Evolutionary conservation across 805 yeast species (phyloP).

Genomic region (Candida morakotiae): DNA sequence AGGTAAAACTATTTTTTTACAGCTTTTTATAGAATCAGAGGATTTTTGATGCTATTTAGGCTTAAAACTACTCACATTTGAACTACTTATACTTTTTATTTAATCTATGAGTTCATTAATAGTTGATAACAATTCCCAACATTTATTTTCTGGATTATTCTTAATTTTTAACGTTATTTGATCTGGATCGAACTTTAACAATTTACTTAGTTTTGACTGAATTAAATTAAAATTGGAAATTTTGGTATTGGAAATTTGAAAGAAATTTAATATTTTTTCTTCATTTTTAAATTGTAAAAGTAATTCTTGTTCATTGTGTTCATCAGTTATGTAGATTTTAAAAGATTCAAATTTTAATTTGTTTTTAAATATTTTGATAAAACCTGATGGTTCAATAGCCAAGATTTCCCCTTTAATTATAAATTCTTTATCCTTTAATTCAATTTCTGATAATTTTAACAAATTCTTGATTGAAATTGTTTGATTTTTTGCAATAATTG

Average conservation of each 20-base stretch:
- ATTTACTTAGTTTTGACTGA: slow-evolving; percentile 5
- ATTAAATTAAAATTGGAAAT: slow-evolving; percentile 9
- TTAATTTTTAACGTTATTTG: slow-evolving; percentile 1
- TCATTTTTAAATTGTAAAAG: slow-evolving; percentile 22
- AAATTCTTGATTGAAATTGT: neutral
- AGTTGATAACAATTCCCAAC: neutral
- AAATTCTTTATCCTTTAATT: neutral
- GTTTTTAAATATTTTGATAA: slow-evolving; percentile 9
- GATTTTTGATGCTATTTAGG: too few relatives aligned
- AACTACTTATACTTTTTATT: too few relatives aligned
- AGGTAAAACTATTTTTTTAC: too few relatives aligned
- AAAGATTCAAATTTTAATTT: slow-evolving; percentile 24
- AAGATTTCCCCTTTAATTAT: neutral
- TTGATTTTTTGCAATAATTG: neutral
- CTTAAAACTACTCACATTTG: too few relatives aligned
- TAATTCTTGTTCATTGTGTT: slow-evolving; percentile 9
- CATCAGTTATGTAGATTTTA: slow-evolving; percentile 16
- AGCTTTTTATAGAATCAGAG: too few relatives aligned
- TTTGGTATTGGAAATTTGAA: slow-evolving; percentile 9
- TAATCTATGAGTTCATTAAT: neutral
- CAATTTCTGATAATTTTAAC: neutral
- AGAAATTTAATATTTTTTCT: slow-evolving; percentile 22
- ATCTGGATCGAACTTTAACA: too few relatives aligned
- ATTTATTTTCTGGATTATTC: neutral
- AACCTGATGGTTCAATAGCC: neutral